These are phyloP conservation scores for Eleusine indica DNA, from an alignment of 176 grass and related monocot species.

Conservation along the genomic window DNA sequence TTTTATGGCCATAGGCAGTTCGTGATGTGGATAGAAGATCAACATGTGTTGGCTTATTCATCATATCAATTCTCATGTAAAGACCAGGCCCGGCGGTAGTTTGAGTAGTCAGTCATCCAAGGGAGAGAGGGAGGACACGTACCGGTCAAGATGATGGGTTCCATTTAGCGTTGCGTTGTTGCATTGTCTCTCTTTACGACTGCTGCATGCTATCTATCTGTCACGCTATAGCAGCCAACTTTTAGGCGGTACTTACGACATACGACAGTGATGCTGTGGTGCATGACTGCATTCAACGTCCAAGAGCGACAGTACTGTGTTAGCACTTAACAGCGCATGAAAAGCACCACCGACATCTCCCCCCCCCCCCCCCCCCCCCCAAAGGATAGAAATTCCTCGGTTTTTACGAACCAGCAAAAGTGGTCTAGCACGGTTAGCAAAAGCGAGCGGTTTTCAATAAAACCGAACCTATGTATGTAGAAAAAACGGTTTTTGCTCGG, in stretches of 20 bases:
- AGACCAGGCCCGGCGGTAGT: not conserved
- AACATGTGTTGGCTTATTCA: not conserved
- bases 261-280: not conserved
- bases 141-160: not conserved
- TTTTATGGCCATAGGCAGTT: not conserved
- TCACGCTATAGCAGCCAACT: not conserved
- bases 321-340: not conserved
- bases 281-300: conserved; percentile 13
- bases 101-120: not conserved
- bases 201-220: not conserved
- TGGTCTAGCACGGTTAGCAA: too few relatives aligned
- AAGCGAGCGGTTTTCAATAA: too few relatives aligned
- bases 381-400: too few relatives aligned
- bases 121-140: not conserved
- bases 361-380: too few relatives aligned
- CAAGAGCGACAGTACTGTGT: not conserved
- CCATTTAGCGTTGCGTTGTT: not conserved
- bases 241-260: conserved; percentile 1
- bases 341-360: not conserved
- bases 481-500: too few relatives aligned
- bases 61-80: not conserved
- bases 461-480: too few relatives aligned
- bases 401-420: too few relatives aligned
- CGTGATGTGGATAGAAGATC: not conserved
- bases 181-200: not conserved